Evolutionary conservation across 163 green algal species (phyloP).

Genomic region (Coccomyxa subellipsoidea): DNA sequence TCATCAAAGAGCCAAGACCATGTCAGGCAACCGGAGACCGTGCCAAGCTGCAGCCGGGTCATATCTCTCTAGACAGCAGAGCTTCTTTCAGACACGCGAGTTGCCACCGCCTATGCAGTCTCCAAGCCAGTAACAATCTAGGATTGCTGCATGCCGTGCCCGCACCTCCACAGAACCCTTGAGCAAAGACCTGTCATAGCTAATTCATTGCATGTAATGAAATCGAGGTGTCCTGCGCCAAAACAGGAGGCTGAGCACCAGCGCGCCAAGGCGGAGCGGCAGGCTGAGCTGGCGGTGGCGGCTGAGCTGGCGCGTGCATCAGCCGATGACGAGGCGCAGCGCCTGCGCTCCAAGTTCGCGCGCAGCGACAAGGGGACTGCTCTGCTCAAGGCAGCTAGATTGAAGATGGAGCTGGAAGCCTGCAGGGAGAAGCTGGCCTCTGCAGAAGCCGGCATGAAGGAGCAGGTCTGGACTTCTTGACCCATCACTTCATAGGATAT

Average conservation of each 20-base stretch:
- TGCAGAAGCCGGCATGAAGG: neutral
- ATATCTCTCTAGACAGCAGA: too few relatives aligned
- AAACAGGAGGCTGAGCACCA: neutral
- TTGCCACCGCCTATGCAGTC: too few relatives aligned
- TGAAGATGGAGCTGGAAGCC: neutral
- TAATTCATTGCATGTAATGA: neutral
- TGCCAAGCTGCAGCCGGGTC: too few relatives aligned
- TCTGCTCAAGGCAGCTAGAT: neutral
- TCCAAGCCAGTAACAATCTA: too few relatives aligned
- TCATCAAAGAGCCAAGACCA: neutral
- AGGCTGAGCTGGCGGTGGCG: slow-evolving; percentile 11
- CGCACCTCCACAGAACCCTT: neutral
- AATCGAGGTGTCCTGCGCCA: neutral
- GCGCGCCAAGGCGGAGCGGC: slow-evolving; percentile 15
- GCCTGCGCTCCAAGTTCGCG: neutral
- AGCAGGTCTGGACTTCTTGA: neutral
- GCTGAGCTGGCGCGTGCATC: slow-evolving; percentile 12
- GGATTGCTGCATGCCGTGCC: neutral
- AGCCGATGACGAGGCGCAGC: neutral
- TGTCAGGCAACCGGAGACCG: too few relatives aligned
- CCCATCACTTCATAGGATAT: too few relatives aligned
- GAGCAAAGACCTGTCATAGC: neutral
- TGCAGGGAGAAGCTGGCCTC: neutral
- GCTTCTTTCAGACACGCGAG: too few relatives aligned
- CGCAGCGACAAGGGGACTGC: slow-evolving; percentile 10